A percentile compares a stretch with the other conserved stretches of the same genome.
phyloP scores from a whole-genome alignment of 176 grass and related monocot genomes.

The Rhynchospora tenuis region DNA sequence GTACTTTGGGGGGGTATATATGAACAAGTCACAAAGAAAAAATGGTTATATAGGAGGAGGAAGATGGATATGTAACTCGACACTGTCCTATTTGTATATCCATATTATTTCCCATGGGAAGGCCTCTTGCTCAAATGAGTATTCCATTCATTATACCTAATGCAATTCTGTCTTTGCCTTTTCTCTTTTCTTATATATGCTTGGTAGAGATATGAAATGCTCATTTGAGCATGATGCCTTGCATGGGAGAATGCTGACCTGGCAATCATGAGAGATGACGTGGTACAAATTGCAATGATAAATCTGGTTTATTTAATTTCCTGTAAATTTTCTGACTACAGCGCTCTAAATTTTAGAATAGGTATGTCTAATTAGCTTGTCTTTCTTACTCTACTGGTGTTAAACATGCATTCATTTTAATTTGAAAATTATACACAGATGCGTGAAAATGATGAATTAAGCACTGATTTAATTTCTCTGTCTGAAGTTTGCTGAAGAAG shows the following conservation, averaged over 20 bases:
- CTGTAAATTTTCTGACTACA: too few species aligned
- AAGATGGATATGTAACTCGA: neutral
- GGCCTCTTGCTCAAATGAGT: constrained; percentile 31
- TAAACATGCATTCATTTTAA: neutral
- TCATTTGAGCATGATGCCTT: constrained; percentile 27
- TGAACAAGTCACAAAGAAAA: neutral
- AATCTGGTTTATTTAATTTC: neutral
- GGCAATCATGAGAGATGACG: neutral
- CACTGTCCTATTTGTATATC: neutral
- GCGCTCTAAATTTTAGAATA: neutral
- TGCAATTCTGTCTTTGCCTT: constrained; percentile 9
- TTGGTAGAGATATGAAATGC: constrained; percentile 22
- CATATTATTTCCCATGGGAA: constrained; percentile 6
- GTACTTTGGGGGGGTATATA: neutral
- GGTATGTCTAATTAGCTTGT: neutral
- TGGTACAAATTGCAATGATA: neutral
- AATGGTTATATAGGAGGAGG: constrained; percentile 8
- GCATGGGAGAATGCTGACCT: neutral
- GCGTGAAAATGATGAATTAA: neutral
- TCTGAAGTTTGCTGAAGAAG: neutral
- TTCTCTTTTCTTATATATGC: neutral
- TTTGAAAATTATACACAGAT: neutral
- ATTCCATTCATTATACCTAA: constrained; percentile 14
- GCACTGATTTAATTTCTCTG: neutral
- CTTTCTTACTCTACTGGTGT: neutral